Base-by-base conservation (phyloP, 106 monocot genomes). In the Vanilla planifolia region DNA sequence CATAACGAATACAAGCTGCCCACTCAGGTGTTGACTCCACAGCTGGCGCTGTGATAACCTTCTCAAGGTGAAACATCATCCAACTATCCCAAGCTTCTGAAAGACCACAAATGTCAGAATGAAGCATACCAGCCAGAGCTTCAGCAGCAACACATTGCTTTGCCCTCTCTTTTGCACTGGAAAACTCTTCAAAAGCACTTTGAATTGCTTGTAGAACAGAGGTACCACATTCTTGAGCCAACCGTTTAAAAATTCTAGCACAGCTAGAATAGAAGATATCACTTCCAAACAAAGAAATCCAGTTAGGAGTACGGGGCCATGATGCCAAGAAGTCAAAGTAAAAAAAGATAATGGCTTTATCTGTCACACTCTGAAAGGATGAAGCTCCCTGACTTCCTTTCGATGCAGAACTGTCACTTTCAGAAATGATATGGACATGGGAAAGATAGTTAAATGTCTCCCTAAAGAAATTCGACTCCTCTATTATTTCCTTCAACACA, bases 111-210 rank as follows among this genome's bases (percentile, higher is more conserved):
- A 85, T 60, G 68, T 98, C 98, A 72, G 98, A 98, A 62, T 98
- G 98, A 55, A 98, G 72, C 62, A 92, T 69, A 4, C 98, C 98
- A 71, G 98, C 92, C 65, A 98, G 61, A 32, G 62, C 88, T 77
- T 98, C 98, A 56, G 92, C 84, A 62, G 98, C 98, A 71, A 98
- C 92, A 82, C 88, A 88, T 55, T 98, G 98, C 66, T 85, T 98
- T 50, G 92, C 80, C 59, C 92, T 92, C 68, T 98, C 98, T 68
- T 85, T 85, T 71, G 84, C 73, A 68, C 42, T 75, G 22, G 72
- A 70, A 73, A 98, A 85, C 16, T 82, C 84, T 64, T 77, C 81
- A 29, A 98, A 26, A 24, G 85, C 47, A 39, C 17, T 69, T 43
- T 64, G 65, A 69, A 98, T 67, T 19, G 72, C 71, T 19, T 40